Evolutionary conservation across 345 rosid genomes (phyloP).

Genomic region (Sisymbrium irio): DNA sequence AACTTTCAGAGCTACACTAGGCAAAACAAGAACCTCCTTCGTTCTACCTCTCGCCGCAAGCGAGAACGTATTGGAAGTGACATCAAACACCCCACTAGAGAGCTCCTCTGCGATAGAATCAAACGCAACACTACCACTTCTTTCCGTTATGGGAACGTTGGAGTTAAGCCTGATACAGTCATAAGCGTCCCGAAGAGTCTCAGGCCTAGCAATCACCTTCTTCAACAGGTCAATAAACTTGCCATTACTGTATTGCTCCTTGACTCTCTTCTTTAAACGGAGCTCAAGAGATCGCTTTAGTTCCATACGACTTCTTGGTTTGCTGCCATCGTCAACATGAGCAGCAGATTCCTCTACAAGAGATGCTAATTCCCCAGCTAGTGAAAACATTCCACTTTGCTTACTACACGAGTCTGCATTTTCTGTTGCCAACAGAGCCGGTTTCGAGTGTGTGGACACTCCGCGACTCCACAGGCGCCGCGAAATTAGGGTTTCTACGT

Average conservation of each 20-base stretch:
- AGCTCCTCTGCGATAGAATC: conserved; percentile 62
- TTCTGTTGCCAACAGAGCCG: conserved; percentile 20
- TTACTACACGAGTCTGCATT: conserved; percentile 24
- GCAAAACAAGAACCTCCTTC: conserved; percentile 72
- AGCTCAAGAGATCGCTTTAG: conserved; percentile 64
- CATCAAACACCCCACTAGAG: conserved; percentile 54
- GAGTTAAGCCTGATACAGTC: conserved; percentile 61
- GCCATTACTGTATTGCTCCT: conserved; percentile 61
- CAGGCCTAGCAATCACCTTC: conserved; percentile 61
- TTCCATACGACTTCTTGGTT: conserved; percentile 62
- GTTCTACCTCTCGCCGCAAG: conserved; percentile 54
- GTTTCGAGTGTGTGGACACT: not conserved
- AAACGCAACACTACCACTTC: conserved; percentile 38
- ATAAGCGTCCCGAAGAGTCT: conserved; percentile 73
- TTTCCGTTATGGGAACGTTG: conserved; percentile 42
- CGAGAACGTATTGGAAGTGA: conserved; percentile 48
- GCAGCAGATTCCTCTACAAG: conserved; percentile 62
- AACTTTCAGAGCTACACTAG: conserved; percentile 58
- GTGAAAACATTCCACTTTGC: conserved; percentile 35
- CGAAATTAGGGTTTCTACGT: conserved; percentile 14
- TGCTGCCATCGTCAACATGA: conserved; percentile 36
- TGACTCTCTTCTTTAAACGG: conserved; percentile 73
- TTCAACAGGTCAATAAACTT: conserved; percentile 55
- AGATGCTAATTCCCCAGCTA: conserved; percentile 63
- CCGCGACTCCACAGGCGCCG: conserved; percentile 3